Evolutionary conservation across 768 basidiomycete species (phyloP).

Genomic region (Tricholoma saponaceum): DNA sequence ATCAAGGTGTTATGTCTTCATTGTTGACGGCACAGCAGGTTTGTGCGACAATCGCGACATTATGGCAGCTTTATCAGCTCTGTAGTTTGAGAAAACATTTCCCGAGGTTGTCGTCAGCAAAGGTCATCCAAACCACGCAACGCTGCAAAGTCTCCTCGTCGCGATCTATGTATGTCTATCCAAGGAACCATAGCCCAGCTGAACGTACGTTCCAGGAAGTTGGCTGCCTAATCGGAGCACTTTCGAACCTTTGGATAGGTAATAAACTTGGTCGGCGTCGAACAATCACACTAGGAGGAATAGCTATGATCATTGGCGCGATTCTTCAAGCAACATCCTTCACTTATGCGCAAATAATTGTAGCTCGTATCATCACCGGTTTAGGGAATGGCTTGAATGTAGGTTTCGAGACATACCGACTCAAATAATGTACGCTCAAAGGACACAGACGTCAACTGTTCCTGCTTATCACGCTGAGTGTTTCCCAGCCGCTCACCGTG

Average conservation of each 20-base stretch:
- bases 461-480: constrained; percentile 67
- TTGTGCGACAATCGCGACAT: background rate
- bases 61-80: background rate
- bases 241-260: constrained; percentile 58
- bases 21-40: constrained; percentile 54
- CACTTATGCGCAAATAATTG: constrained; percentile 56
- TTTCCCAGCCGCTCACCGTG: constrained; percentile 53
- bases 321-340: constrained; percentile 56
- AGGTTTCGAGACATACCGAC: constrained; percentile 11
- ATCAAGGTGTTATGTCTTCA: constrained; percentile 71
- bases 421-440: background rate
- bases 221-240: constrained; percentile 59
- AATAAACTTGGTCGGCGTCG: constrained; percentile 56
- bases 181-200: background rate
- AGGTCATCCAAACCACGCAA: constrained; percentile 42
- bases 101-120: constrained; percentile 44
- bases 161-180: constrained; percentile 47
- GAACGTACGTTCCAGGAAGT: constrained; percentile 41
- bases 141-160: constrained; percentile 55
- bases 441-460: constrained; percentile 53
- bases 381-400: constrained; percentile 65
- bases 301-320: constrained; percentile 60
- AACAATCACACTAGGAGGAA: constrained; percentile 54
- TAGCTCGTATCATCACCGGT: constrained; percentile 57
- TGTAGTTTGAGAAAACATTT: constrained; percentile 53